Percentiles rank a stretch among this genome's conserved stretches.
Evolutionary conservation across 306 rosid genomes (phyloP).

Genomic region (Herpetospermum pedunculosum): DNA sequence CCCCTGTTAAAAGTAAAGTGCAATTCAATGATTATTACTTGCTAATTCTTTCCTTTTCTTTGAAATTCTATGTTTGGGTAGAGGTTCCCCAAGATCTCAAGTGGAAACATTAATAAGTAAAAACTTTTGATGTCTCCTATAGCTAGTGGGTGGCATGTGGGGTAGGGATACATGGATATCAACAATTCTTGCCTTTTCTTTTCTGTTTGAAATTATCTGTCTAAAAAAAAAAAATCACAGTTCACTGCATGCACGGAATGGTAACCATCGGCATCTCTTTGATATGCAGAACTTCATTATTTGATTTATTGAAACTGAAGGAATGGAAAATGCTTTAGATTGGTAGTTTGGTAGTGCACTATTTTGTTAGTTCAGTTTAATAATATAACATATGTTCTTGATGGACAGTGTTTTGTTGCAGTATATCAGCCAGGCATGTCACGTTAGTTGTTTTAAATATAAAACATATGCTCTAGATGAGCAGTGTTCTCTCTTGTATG

Average conservation of each 20-base stretch:
- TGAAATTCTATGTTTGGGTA: background rate
- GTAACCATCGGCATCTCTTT: conserved; percentile 8
- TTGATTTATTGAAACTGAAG: too few relatives aligned
- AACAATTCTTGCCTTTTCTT: background rate
- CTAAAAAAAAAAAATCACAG: background rate
- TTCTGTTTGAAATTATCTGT: background rate
- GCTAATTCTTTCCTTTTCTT: background rate
- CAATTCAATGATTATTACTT: background rate
- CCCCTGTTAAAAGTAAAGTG: conserved; percentile 73
- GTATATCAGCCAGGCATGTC: too few relatives aligned
- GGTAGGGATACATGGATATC: background rate
- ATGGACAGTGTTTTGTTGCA: too few relatives aligned
- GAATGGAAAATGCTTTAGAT: too few relatives aligned
- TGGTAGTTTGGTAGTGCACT: too few relatives aligned
- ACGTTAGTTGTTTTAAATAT: too few relatives aligned
- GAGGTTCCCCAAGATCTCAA: background rate
- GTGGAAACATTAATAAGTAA: background rate
- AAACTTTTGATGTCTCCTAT: background rate
- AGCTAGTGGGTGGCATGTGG: background rate
- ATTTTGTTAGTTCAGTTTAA: too few relatives aligned
- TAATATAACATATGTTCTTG: too few relatives aligned
- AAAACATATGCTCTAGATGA: too few relatives aligned
- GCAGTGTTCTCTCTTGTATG: too few relatives aligned
- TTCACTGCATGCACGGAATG: background rate
- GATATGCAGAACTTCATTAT: too few relatives aligned